Conservation (phyloP, 768 basidiomycete genomes). For the Pleurotus pulmonarius region DNA sequence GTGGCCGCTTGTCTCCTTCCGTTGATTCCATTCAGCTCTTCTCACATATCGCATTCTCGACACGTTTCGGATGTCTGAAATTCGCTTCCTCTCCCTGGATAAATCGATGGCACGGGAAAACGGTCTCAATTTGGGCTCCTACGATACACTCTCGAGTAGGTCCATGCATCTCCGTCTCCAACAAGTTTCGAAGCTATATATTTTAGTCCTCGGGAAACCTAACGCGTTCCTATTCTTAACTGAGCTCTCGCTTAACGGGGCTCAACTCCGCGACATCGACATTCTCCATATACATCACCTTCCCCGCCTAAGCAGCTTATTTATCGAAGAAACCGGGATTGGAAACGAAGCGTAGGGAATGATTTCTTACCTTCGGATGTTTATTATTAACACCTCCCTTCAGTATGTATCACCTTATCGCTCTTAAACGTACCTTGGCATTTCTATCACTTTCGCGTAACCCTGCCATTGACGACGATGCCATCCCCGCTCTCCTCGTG, state of each 20-base stretch:
- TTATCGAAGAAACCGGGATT: slow-evolving; percentile 50
- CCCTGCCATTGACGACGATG: slow-evolving; percentile 50
- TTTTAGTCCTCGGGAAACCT: slow-evolving; percentile 44
- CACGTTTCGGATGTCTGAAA: slow-evolving; percentile 41
- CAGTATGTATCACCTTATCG: slow-evolving; percentile 56
- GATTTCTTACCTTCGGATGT: background rate
- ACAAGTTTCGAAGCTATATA: background rate
- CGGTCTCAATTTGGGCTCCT: slow-evolving; percentile 44
- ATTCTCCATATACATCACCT: slow-evolving; percentile 51
- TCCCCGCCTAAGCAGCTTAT: slow-evolving; percentile 42
- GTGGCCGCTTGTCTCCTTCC: background rate
- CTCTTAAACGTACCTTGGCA: slow-evolving; percentile 50
- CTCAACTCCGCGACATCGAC: slow-evolving; percentile 42
- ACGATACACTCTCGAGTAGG: slow-evolving; percentile 41
- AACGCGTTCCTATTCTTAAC: slow-evolving; percentile 48
- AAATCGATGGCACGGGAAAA: slow-evolving; percentile 44
- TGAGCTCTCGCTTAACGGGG: slow-evolving; percentile 47
- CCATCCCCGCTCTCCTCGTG: slow-evolving; percentile 48
- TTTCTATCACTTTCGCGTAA: slow-evolving; percentile 53
- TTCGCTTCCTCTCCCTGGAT: slow-evolving; percentile 40
- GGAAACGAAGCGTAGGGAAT: slow-evolving; percentile 56
- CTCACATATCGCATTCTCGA: slow-evolving; percentile 42
- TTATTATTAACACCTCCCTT: slow-evolving; percentile 8
- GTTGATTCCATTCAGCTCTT: slow-evolving; percentile 30
- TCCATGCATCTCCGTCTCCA: background rate